phyloP scores from a whole-genome alignment of 164 flowering plant species.

The Cinnamomum chago region DNA sequence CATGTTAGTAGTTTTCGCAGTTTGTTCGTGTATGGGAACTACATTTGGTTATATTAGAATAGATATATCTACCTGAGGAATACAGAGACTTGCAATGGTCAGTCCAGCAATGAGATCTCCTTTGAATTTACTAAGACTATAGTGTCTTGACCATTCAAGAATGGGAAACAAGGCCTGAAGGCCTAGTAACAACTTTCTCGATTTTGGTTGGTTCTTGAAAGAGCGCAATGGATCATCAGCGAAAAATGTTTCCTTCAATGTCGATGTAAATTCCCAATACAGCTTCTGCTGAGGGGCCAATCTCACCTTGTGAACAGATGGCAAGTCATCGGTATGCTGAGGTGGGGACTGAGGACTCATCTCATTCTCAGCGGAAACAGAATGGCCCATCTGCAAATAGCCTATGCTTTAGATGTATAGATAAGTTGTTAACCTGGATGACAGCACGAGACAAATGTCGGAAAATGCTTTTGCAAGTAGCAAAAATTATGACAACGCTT shows the following conservation, averaged over 20 bases:
- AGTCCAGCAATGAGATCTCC: conserved; percentile 82
- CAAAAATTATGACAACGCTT: not conserved
- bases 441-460: not conserved
- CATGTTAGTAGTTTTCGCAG: not conserved
- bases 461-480: not conserved
- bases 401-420: not conserved
- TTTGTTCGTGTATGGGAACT: not conserved
- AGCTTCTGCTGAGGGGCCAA: conserved; percentile 54
- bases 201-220: conserved; percentile 63
- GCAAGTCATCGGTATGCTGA: conserved; percentile 14
- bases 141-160: conserved; percentile 57
- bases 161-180: conserved; percentile 67
- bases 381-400: conserved; percentile 25
- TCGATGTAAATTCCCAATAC: conserved; percentile 37
- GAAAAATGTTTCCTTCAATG: conserved; percentile 63
- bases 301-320: conserved; percentile 56
- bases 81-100: conserved; percentile 84
- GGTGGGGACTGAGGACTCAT: conserved; percentile 33
- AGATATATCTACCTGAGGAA: conserved; percentile 61
- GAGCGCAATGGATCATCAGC: conserved; percentile 69
- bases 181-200: conserved; percentile 51
- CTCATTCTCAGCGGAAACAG: conserved; percentile 25
- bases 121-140: conserved; percentile 46
- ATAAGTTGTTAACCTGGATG: not conserved
- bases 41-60: not conserved